Evolutionary conservation across 2,329 filamentous ascomycete species (phyloP), one percentile per base, ranked within the genome.

Genomic region (Fusarium burgessii): DNA sequence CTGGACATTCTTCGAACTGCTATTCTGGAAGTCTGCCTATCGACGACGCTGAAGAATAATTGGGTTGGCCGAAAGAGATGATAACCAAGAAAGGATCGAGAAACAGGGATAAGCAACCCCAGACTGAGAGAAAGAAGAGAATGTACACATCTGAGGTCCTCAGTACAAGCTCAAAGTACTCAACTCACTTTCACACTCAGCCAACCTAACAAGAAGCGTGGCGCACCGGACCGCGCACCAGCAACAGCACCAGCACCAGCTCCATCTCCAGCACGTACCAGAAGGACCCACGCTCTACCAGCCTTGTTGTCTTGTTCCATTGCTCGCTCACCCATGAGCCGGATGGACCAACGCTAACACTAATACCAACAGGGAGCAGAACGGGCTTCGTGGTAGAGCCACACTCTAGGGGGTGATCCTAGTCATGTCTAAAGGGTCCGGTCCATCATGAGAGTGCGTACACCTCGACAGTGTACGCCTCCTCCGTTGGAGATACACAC

Each of bases 91-190:
- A 47, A 62, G 25, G 49, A 51, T 46, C 27, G 11, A 32, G 56
- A 62, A 60, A 54, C 64, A 62, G 27, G 62, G 56, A 68, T 58
- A 71, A 74, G 73, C 73, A 71, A 74, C 66, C 70, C 64, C 71
- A 58, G 63, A 73, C 70, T 51, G 41, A 38, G 20, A 33, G 49
- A 42, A 29, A 62, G 36, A 20, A 32, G 18, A 36, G 25, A 38
- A 38, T 52, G 65, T 63, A 68, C 65, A 68, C 35, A 46, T 51
- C 46, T 45, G 33, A 67, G 27, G 68, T 69, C 61, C 59, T 69
- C 52, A 55, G 65, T 63, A 68, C 71, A 57, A 67, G 58, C 51
- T 29, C 41, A n/a, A 69, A 61, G 62, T 71, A 71, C 47, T 14
- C n/a, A n/a, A n/a, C n/a, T n/a, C n/a, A 15, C 33, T 38, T 13